phyloP scores from a whole-genome alignment of 2,329 filamentous ascomycete species.

The Camptophora hylomeconis region DNA sequence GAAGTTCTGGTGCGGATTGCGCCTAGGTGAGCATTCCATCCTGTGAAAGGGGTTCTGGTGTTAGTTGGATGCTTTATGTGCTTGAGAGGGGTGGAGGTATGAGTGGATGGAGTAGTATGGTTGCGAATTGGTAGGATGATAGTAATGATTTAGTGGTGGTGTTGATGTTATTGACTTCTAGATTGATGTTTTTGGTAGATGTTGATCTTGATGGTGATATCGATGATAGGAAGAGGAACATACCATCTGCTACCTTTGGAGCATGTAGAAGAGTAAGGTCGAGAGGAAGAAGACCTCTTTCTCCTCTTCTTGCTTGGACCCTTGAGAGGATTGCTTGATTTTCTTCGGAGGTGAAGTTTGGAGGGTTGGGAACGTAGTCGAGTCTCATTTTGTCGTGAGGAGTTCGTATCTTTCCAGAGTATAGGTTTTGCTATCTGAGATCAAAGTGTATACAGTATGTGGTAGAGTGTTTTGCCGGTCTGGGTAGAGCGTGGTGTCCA shows the following conservation, averaged over 20 bases:
- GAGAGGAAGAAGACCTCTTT: constrained; percentile 37
- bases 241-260: constrained; percentile 39
- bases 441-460: not conserved
- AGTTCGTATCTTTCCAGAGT: not conserved
- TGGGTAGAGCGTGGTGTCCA: not conserved
- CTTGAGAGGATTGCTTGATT: constrained; percentile 39
- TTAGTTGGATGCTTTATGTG: too few species aligned
- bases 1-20: constrained; percentile 41
- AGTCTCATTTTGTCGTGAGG: constrained; percentile 35
- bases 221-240: not conserved
- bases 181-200: not conserved
- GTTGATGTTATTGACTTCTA: too few species aligned
- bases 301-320: constrained; percentile 38
- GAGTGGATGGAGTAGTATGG: not conserved
- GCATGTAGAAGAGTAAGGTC: constrained; percentile 43
- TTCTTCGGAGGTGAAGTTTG: constrained; percentile 24
- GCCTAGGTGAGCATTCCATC: constrained; percentile 46
- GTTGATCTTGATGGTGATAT: not conserved
- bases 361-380: constrained; percentile 39
- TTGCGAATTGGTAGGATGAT: too few species aligned
- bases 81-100: not conserved
- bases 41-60: too few species aligned
- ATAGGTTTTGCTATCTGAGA: not conserved
- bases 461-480: not conserved
- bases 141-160: too few species aligned